phyloP scores from a whole-genome alignment of 1,139 yeast species.

The Zygoascus hellenicus region DNA sequence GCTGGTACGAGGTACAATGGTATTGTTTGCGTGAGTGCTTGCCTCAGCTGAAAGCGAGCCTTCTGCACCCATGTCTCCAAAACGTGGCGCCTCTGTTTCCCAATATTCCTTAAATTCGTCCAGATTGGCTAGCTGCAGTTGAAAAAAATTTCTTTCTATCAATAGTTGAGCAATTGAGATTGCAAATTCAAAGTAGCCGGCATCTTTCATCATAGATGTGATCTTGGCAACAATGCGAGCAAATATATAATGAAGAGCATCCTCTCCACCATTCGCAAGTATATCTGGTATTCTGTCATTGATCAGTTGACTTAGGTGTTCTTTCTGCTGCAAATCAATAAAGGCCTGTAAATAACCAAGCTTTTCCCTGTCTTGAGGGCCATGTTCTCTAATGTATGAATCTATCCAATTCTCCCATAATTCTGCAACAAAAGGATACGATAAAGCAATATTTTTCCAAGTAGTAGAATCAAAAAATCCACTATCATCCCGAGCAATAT shows the following conservation, averaged over 20 bases:
- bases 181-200: constrained; percentile 22
- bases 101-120: constrained; percentile 18
- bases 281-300: constrained; percentile 2
- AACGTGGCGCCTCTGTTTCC: constrained; percentile 20
- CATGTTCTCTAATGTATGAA: constrained; percentile 3
- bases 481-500: too few relatives aligned
- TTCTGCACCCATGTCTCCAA: constrained; percentile 20
- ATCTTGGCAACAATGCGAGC: constrained; percentile 14
- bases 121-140: not conserved
- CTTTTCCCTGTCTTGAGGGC: constrained; percentile 1
- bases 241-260: constrained; percentile 1
- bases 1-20: constrained; percentile 2
- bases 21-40: constrained; percentile 1
- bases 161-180: constrained; percentile 19
- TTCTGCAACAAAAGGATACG: constrained; percentile 4
- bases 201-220: constrained; percentile 14
- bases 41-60: constrained; percentile 13
- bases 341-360: constrained; percentile 10
- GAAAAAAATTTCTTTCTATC: constrained; percentile 17
- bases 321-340: constrained; percentile 5
- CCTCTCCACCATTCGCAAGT: not conserved
- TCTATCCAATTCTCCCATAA: constrained; percentile 7
- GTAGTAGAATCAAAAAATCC: too few relatives aligned
- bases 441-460: constrained; percentile 1
- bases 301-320: not conserved